These are phyloP conservation scores for Pseudocercospora macadamiae DNA, from an alignment of 2,329 filamentous ascomycete genomes.

Conservation along the genomic window DNA sequence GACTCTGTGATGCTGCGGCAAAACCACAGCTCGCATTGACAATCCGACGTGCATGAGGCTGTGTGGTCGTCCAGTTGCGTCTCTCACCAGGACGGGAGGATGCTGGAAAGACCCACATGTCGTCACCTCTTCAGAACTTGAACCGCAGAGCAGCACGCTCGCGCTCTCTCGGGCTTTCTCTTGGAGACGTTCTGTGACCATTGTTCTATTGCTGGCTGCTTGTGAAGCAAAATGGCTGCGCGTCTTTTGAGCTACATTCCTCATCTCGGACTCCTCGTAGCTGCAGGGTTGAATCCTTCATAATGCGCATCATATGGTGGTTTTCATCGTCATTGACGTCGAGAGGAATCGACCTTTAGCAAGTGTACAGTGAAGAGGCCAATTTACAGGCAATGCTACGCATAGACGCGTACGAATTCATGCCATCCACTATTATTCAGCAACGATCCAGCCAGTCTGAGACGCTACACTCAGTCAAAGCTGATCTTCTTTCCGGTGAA, in stretches of 20 bases:
- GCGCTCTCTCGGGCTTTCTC: background rate
- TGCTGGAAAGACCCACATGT: background rate
- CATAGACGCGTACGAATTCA: too few relatives aligned
- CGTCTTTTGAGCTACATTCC: background rate
- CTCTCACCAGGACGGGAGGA: background rate
- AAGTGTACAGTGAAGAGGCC: too few relatives aligned
- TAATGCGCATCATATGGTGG: too few relatives aligned
- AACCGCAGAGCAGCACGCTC: background rate
- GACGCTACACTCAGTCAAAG: conserved; percentile 65
- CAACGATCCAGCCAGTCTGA: too few relatives aligned
- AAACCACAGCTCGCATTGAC: background rate
- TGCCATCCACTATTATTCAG: too few relatives aligned
- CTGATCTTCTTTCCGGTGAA: conserved; percentile 65
- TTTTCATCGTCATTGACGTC: too few relatives aligned
- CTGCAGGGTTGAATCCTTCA: too few relatives aligned
- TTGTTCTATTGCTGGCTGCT: background rate
- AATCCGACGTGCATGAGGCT: background rate
- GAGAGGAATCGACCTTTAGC: too few relatives aligned
- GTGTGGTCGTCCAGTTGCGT: background rate
- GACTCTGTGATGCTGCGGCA: background rate
- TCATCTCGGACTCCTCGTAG: background rate
- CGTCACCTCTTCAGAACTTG: background rate
- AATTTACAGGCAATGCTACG: too few relatives aligned
- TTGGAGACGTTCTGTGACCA: background rate
- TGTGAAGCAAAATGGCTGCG: background rate